These are phyloP conservation scores for Saururus chinensis DNA, from an alignment of 164 flowering plant genomes.

Conservation along the genomic window DNA sequence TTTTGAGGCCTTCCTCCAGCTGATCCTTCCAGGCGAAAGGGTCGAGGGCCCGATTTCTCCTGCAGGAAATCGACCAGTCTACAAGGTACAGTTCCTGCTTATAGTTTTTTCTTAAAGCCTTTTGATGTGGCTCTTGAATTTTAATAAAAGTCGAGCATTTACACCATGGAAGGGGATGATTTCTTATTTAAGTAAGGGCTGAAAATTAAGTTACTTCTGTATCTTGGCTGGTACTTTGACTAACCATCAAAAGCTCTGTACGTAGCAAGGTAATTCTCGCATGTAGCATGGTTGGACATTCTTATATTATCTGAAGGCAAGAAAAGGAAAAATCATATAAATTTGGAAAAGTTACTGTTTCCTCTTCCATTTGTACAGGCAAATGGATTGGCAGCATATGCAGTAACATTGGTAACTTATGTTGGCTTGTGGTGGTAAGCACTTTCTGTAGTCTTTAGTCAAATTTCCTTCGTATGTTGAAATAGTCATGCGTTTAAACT, in stretches of 20 bases:
- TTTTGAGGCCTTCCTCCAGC: slow-evolving; percentile 92
- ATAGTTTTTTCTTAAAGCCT: too few species aligned
- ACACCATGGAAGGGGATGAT: too few species aligned
- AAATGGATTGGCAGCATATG: slow-evolving; percentile 80
- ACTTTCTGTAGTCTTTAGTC: not conserved
- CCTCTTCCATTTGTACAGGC: slow-evolving; percentile 39
- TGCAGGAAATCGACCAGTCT: slow-evolving; percentile 73
- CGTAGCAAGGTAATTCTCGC: too few species aligned
- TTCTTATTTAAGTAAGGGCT: too few species aligned
- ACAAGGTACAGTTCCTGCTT: slow-evolving; percentile 42
- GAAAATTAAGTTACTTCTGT: too few species aligned
- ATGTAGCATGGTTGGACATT: too few species aligned
- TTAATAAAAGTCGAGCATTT: too few species aligned
- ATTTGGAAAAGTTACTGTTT: not conserved
- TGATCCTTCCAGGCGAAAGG: slow-evolving; percentile 77
- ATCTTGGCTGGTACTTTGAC: too few species aligned
- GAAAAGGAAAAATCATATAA: not conserved
- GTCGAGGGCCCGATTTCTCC: slow-evolving; percentile 96
- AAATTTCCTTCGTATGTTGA: not conserved
- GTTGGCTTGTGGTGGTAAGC: slow-evolving; percentile 90
- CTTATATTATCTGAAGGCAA: too few species aligned
- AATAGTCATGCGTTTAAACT: too few species aligned
- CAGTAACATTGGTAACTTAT: slow-evolving; percentile 74
- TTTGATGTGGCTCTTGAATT: too few species aligned
- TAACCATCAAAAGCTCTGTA: too few species aligned